phyloP scores from a whole-genome alignment of 495 filamentous ascomycete genomes.

The Aspergillus bridgeri region DNA sequence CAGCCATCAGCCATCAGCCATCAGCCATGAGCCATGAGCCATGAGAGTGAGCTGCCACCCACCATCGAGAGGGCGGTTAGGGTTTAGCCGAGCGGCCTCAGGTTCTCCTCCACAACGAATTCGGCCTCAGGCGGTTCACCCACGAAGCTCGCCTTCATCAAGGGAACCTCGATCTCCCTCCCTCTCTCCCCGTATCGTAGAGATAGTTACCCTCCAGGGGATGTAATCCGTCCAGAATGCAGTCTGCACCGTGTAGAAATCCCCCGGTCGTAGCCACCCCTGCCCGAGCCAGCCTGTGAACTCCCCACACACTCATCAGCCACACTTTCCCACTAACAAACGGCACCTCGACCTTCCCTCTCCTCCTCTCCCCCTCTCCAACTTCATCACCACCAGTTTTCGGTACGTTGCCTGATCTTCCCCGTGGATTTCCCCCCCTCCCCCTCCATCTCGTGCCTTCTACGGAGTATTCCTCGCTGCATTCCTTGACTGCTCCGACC shows the following conservation, averaged over 20 bases:
- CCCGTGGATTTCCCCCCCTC: not conserved
- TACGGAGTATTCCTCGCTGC: no score
- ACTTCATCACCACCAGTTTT: not conserved
- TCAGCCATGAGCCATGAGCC: no score
- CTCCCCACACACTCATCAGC: slow-evolving; percentile 5
- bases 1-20: no score
- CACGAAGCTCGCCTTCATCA: slow-evolving; percentile 7
- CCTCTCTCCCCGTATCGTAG: not conserved
- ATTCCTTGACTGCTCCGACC: not conserved
- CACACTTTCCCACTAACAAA: not conserved
- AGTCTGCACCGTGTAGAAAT: not conserved
- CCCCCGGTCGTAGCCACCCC: not conserved
- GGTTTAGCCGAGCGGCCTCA: slow-evolving; percentile 46
- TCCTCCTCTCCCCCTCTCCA: not conserved
- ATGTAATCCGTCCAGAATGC: not conserved
- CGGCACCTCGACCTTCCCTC: not conserved
- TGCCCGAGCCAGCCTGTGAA: not conserved
- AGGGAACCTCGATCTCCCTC: not conserved
- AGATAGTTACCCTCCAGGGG: not conserved
- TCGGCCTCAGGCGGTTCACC: slow-evolving; percentile 12
- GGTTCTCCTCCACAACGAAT: slow-evolving; percentile 1
- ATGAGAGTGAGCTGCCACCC: no score
- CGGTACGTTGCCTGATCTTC: not conserved
- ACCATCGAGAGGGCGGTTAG: no score
- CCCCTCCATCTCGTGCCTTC: not conserved